Evolutionary conservation across 768 basidiomycete species (phyloP).

Genomic region (Tephrocybe sp.): DNA sequence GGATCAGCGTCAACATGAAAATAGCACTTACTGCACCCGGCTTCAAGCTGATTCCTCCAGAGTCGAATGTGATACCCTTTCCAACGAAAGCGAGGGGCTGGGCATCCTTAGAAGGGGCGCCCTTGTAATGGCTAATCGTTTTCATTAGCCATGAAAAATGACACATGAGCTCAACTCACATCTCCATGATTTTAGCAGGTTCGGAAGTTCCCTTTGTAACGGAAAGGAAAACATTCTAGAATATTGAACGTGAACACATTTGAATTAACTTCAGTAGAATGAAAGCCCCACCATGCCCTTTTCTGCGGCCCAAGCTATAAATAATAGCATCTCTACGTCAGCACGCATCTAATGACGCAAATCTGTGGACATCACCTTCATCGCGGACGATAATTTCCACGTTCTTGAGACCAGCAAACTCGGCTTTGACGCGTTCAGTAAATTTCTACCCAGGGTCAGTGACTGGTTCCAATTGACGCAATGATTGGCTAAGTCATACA

Average conservation of each 20-base stretch:
- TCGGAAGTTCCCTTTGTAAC: conserved; percentile 80
- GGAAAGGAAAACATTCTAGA: conserved; percentile 78
- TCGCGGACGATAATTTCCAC: conserved; percentile 71
- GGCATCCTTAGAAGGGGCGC: conserved; percentile 52
- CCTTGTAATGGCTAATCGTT: conserved; percentile 71
- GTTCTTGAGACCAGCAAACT: conserved; percentile 63
- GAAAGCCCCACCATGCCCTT: conserved; percentile 67
- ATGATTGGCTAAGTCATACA: conserved; percentile 29
- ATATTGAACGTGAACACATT: background rate
- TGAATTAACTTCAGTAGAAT: background rate
- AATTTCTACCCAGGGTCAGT: conserved; percentile 46
- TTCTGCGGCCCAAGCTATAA: conserved; percentile 72
- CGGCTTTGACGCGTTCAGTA: conserved; percentile 63
- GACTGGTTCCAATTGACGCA: background rate
- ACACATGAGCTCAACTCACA: conserved; percentile 39
- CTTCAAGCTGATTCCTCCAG: conserved; percentile 86
- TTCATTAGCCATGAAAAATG: background rate
- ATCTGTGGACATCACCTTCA: conserved; percentile 46
- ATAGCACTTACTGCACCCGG: conserved; percentile 57
- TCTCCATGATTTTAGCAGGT: conserved; percentile 85
- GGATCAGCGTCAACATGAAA: background rate
- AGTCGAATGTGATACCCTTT: conserved; percentile 89
- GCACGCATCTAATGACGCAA: background rate
- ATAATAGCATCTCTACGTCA: conserved; percentile 6
- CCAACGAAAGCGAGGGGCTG: conserved; percentile 76